Evolutionary conservation across 495 filamentous ascomycete species (phyloP).

Genomic region (Penicillium salamii): DNA sequence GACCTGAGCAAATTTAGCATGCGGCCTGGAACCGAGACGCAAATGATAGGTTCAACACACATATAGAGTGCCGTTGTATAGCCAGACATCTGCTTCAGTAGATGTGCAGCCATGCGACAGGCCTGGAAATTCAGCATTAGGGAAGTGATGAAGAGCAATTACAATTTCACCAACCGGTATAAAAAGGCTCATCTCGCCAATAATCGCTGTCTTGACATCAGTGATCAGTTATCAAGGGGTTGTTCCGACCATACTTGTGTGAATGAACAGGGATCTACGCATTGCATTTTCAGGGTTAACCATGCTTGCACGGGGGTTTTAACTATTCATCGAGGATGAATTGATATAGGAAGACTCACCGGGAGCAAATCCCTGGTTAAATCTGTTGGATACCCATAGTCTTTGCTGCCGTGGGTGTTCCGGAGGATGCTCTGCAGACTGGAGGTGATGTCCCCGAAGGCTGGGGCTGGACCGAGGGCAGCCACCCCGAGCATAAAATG

Average conservation of each 20-base stretch:
- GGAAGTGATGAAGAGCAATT: neutral
- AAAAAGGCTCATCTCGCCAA: constrained; percentile 49
- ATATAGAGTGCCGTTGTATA: constrained; percentile 64
- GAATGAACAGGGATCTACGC: constrained; percentile 45
- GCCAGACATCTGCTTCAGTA: constrained; percentile 88
- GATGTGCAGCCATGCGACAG: constrained; percentile 60
- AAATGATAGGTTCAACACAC: constrained; percentile 23
- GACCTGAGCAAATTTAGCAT: constrained; percentile 32
- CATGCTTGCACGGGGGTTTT: neutral
- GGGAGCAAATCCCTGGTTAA: constrained; percentile 44
- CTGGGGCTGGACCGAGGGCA: constrained; percentile 24
- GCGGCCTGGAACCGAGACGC: no score
- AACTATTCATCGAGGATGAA: neutral
- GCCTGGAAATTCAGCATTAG: constrained; percentile 19
- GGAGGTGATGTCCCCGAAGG: constrained; percentile 25
- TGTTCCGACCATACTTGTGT: constrained; percentile 33
- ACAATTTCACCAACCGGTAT: constrained; percentile 32
- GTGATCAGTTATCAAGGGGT: neutral
- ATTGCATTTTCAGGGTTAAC: constrained; percentile 13
- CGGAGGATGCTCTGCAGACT: constrained; percentile 41
- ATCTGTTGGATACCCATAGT: constrained; percentile 46
- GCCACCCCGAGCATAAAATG: constrained; percentile 22
- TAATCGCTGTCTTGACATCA: constrained; percentile 35
- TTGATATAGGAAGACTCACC: constrained; percentile 28
- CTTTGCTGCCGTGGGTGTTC: constrained; percentile 41